Evolutionary conservation across 257 asterid genomes (phyloP), one percentile per base, ranked within the genome.

Genomic region (Primulina tabacum): DNA sequence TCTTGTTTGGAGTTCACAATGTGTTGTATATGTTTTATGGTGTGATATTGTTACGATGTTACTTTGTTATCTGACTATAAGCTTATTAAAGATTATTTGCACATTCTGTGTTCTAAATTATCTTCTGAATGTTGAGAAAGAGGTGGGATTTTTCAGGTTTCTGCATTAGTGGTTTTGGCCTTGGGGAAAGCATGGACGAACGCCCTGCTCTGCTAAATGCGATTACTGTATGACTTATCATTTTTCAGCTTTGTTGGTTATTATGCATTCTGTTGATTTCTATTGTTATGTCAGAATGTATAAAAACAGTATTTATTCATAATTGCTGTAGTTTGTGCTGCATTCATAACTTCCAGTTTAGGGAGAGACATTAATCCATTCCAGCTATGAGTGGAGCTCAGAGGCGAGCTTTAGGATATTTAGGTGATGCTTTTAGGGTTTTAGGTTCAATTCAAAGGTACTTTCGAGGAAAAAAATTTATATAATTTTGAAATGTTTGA

Each of bases 131-230:
- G 17, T 52, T 79, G 68, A 60, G 62, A 62, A 65, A 37, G 71
- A 66, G 71, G 38, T 32, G 77, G 34, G 52, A 30, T 74, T 16
- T 67, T 80, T 75, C 88, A 93, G 99, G 99, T 60, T 93, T 82
- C 76, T 88, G 83, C 85, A 86, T 93, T 76, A 88, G 90, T 69
- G 97, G 99, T 55, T 89, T 93, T 80, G 99, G 96, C 67, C 87
- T 86, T 71, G 99, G 99, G 24, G 97, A 93, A 84, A 89, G 87
- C 79, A 80, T 85, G 86, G 96, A 83, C 10, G 92, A 86, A 74
- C 91, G 97, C 72, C 75, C 89, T 68, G 81, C 86, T 65, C 90
- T 93, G 78, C 96, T 90, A 53, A 70, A 74, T 61, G 96, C 92
- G 77, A 72, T 88, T 64, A 85, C 72, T 66, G 99, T 93, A 89